These are phyloP conservation scores for Pulicaria dysenterica DNA, from an alignment of 129 eudicot genomes.

Conservation along the genomic window DNA sequence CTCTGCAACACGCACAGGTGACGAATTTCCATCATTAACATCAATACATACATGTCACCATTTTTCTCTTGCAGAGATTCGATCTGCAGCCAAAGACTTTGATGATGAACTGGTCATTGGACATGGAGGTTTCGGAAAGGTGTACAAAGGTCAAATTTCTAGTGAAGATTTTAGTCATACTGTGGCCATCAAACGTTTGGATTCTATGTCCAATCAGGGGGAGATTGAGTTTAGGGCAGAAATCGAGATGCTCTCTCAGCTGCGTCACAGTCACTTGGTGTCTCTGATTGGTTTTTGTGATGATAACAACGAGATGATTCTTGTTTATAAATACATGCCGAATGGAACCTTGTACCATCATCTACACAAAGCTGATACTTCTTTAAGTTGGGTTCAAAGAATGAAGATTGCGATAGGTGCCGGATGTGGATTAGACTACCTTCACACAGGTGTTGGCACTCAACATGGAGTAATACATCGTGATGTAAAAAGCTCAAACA, in stretches of 20 bases:
- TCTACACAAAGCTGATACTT: background rate
- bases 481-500: slow-evolving; percentile 30
- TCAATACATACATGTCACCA: slow-evolving; percentile 14
- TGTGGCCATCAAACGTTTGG: slow-evolving; percentile 32
- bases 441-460: slow-evolving; percentile 16
- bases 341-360: slow-evolving; percentile 3
- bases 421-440: slow-evolving; percentile 25
- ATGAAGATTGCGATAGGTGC: slow-evolving; percentile 22
- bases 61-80: slow-evolving; percentile 40
- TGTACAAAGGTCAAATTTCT: slow-evolving; percentile 16
- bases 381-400: slow-evolving; percentile 8
- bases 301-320: slow-evolving; percentile 17
- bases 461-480: slow-evolving; percentile 25
- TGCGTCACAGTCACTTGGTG: slow-evolving; percentile 25
- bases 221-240: slow-evolving; percentile 14
- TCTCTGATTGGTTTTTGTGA: slow-evolving; percentile 24
- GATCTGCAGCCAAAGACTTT: slow-evolving; percentile 33
- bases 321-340: slow-evolving; percentile 12
- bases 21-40: background rate
- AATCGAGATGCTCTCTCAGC: slow-evolving; percentile 2
- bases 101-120: slow-evolving; percentile 35
- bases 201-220: slow-evolving; percentile 26
- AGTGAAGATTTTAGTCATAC: background rate
- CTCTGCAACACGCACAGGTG: background rate
- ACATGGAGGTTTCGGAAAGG: slow-evolving; percentile 41